Percentiles rank a stretch among this genome's conserved stretches.
These are phyloP conservation scores for Yueomyces sp. DNA, from an alignment of 1,139 yeast genomes.

Conservation along the genomic window DNA sequence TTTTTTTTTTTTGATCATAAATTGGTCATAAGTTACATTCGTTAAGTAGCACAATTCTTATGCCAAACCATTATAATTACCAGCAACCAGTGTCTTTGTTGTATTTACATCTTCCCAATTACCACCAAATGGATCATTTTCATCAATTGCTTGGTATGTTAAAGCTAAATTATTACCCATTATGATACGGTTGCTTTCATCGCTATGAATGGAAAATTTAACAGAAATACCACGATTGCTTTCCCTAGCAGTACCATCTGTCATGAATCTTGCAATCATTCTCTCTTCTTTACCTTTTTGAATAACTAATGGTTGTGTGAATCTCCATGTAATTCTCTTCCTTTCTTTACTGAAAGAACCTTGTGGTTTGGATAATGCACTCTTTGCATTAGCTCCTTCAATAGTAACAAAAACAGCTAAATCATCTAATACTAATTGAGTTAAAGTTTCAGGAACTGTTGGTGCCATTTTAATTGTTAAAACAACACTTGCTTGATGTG, in stretches of 20 bases:
- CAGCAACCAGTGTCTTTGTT: constrained; percentile 26
- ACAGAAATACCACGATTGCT: constrained; percentile 60
- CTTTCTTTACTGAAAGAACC: constrained; percentile 80
- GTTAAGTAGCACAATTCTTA: constrained; percentile 1
- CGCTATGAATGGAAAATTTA: constrained; percentile 37
- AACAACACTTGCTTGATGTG: constrained; percentile 74
- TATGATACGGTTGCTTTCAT: constrained; percentile 7
- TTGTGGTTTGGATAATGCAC: constrained; percentile 82
- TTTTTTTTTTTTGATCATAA: too few relatives aligned
- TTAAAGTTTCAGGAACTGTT: constrained; percentile 32
- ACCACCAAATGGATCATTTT: constrained; percentile 28
- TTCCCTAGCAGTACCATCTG: constrained; percentile 49
- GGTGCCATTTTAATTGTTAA: constrained; percentile 40
- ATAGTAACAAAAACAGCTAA: constrained; percentile 59
- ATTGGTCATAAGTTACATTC: too few relatives aligned
- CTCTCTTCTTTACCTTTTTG: constrained; percentile 36
- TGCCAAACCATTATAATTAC: constrained; percentile 25
- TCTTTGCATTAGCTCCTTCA: constrained; percentile 34
- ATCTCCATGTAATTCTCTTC: constrained; percentile 79
- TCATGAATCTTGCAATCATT: constrained; percentile 59
- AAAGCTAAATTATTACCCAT: constrained; percentile 23
- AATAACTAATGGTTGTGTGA: constrained; percentile 32
- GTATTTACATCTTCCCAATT: constrained; percentile 24
- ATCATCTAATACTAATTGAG: constrained; percentile 38
- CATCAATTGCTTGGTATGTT: constrained; percentile 23